Conservation (phyloP, 2,329 filamentous ascomycete genomes). For the Cladosporium sp. region DNA sequence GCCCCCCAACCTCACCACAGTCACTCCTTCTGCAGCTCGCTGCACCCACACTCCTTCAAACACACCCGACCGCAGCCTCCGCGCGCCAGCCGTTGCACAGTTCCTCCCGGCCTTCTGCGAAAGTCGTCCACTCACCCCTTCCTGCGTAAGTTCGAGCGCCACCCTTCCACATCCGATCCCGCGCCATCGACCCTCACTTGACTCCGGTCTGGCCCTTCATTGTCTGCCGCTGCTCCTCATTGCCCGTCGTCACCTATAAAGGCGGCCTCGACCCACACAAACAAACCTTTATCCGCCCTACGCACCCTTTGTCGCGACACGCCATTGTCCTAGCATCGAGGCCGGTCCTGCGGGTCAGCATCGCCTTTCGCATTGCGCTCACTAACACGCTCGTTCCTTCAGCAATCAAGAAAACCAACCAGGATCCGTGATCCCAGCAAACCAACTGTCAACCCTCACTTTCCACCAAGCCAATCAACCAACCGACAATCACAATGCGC, state of each 20-base stretch:
- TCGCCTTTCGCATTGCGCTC: neutral
- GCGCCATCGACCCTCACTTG: slow-evolving; percentile 4
- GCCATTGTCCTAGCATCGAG: slow-evolving; percentile 5
- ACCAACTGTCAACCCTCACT: slow-evolving; percentile 7
- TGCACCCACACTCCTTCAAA: slow-evolving; percentile 13
- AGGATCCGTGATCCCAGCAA: slow-evolving; percentile 19
- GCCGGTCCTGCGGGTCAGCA: slow-evolving; percentile 12
- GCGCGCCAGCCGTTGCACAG: slow-evolving; percentile 9
- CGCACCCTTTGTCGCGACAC: neutral
- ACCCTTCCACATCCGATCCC: slow-evolving; percentile 4
- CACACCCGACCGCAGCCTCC: neutral
- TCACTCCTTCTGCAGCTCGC: slow-evolving; percentile 13
- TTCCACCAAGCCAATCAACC: slow-evolving; percentile 16
- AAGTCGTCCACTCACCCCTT: slow-evolving; percentile 1
- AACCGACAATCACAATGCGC: slow-evolving; percentile 28
- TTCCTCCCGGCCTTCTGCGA: neutral
- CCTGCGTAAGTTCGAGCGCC: slow-evolving; percentile 9
- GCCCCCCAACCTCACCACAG: slow-evolving; percentile 4
- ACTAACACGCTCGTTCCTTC: slow-evolving; percentile 7
- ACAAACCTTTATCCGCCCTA: slow-evolving; percentile 5
- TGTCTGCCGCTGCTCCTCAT: neutral
- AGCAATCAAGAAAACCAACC: slow-evolving; percentile 9
- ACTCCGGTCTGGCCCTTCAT: slow-evolving; percentile 7
- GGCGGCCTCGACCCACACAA: neutral
- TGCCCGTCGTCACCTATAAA: slow-evolving; percentile 9